Evolutionary conservation across 202 grass and related monocot species (phyloP).

Genomic region (Dendrocalamus latiflorus): DNA sequence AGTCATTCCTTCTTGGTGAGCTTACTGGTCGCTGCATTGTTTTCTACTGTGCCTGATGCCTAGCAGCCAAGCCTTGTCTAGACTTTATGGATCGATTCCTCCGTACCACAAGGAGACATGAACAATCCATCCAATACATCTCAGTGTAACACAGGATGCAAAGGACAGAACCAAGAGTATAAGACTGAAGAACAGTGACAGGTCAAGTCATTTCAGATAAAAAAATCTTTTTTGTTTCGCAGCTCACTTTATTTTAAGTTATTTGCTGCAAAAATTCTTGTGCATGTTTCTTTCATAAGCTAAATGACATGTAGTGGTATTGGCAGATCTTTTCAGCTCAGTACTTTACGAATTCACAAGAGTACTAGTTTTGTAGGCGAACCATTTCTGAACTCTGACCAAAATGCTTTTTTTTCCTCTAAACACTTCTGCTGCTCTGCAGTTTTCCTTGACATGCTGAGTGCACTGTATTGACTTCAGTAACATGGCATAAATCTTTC

Average conservation of each 20-base stretch:
- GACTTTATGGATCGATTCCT: slow-evolving; percentile 35
- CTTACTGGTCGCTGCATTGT: slow-evolving; percentile 8
- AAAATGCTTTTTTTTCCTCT: slow-evolving; percentile 7
- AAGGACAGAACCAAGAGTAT: background rate
- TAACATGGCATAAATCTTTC: background rate
- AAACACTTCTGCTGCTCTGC: slow-evolving; percentile 15
- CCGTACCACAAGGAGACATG: slow-evolving; percentile 16
- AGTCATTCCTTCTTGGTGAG: background rate
- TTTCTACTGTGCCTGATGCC: slow-evolving; percentile 14
- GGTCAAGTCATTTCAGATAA: background rate
- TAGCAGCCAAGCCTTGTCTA: background rate
- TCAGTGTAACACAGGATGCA: background rate
- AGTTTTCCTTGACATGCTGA: background rate
- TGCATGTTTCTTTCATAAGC: background rate
- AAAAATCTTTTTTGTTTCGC: background rate
- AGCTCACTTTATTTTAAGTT: background rate
- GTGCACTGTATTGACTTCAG: slow-evolving; percentile 17
- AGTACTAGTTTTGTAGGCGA: background rate
- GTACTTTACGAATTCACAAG: slow-evolving; percentile 3
- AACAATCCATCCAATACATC: slow-evolving; percentile 14
- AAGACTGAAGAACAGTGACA: background rate
- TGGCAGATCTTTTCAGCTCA: background rate
- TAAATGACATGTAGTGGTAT: background rate
- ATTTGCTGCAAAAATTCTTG: background rate
- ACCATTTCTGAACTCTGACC: slow-evolving; percentile 17